A percentile compares a stretch with the other conserved stretches of the same genome.
Evolutionary conservation across 768 basidiomycete species (phyloP).

Genomic region (Phylloporus sp.): DNA sequence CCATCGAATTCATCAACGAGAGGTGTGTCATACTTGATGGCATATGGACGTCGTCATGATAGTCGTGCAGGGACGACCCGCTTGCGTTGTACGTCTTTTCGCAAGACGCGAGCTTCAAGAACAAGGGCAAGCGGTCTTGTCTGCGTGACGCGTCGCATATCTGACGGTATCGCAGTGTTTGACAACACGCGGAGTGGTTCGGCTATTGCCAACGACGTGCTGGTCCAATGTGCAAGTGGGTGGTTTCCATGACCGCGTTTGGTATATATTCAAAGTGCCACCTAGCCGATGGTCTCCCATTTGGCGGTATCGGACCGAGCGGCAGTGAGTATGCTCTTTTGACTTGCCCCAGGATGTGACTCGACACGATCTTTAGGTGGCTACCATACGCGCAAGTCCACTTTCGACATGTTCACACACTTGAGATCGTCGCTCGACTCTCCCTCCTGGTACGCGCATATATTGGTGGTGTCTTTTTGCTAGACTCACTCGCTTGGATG

Average conservation of each 20-base stretch:
- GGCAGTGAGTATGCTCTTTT: slow-evolving; percentile 50
- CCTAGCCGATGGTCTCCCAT: slow-evolving; percentile 58
- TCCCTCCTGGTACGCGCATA: slow-evolving; percentile 30
- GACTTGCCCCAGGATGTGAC: background rate
- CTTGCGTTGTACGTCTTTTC: slow-evolving; percentile 77
- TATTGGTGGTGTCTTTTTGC: too few species aligned
- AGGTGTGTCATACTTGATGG: slow-evolving; percentile 35
- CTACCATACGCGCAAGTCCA: slow-evolving; percentile 64
- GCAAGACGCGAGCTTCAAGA: slow-evolving; percentile 50
- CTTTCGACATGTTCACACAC: slow-evolving; percentile 78
- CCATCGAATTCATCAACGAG: slow-evolving; percentile 61
- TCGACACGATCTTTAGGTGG: slow-evolving; percentile 43
- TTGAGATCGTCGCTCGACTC: slow-evolving; percentile 49
- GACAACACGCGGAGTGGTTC: slow-evolving; percentile 68
- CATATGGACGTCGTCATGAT: background rate
- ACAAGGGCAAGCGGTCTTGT: slow-evolving; percentile 43
- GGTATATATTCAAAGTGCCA: background rate
- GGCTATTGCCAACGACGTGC: slow-evolving; percentile 61
- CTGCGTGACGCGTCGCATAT: background rate
- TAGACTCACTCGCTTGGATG: background rate
- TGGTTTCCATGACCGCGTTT: background rate
- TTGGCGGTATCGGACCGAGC: slow-evolving; percentile 68
- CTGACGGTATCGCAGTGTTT: slow-evolving; percentile 43
- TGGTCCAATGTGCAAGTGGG: slow-evolving; percentile 58
- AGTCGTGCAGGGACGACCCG: slow-evolving; percentile 56